phyloP scores from a whole-genome alignment of 1,284 basidiomycete genomes.

The Cutaneotrichosporon cyanovorans region DNA sequence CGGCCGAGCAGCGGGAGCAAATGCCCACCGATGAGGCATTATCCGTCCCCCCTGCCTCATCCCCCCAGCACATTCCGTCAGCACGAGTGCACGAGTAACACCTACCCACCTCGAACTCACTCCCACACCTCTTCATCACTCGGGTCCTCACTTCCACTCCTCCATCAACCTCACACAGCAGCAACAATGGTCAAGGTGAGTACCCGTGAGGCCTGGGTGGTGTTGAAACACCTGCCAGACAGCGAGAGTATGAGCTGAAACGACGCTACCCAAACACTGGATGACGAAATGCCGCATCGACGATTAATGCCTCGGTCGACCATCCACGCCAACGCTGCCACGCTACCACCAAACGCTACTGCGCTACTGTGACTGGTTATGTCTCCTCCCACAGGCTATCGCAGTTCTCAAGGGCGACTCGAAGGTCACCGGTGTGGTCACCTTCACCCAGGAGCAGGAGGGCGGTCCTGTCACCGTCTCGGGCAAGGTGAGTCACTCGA shows the following conservation, averaged over 20 bases:
- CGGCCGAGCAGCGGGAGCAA: too few relatives aligned
- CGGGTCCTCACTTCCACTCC: neutral
- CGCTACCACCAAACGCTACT: neutral
- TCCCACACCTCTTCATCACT: slow-evolving; percentile 1
- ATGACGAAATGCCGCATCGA: neutral
- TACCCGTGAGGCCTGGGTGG: neutral
- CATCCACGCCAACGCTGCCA: neutral
- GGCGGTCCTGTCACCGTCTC: slow-evolving; percentile 56
- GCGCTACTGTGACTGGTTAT: too few relatives aligned
- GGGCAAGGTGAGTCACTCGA: slow-evolving; percentile 46
- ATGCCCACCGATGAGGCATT: too few relatives aligned
- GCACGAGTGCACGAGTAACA: neutral
- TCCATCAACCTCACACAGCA: neutral
- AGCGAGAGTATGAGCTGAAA: neutral
- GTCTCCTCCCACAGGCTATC: slow-evolving; percentile 52
- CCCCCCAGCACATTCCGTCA: neutral
- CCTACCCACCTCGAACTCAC: neutral
- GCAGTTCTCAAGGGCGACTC: slow-evolving; percentile 59
- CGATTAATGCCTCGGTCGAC: slow-evolving; percentile 2
- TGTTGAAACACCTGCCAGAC: neutral
- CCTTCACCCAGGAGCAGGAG: slow-evolving; percentile 55
- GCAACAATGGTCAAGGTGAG: slow-evolving; percentile 8
- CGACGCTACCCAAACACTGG: neutral
- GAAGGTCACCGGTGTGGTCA: slow-evolving; percentile 57
- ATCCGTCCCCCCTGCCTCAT: neutral